Conservation (phyloP, 495 filamentous ascomycete species). For the Daldinia decipiens region DNA sequence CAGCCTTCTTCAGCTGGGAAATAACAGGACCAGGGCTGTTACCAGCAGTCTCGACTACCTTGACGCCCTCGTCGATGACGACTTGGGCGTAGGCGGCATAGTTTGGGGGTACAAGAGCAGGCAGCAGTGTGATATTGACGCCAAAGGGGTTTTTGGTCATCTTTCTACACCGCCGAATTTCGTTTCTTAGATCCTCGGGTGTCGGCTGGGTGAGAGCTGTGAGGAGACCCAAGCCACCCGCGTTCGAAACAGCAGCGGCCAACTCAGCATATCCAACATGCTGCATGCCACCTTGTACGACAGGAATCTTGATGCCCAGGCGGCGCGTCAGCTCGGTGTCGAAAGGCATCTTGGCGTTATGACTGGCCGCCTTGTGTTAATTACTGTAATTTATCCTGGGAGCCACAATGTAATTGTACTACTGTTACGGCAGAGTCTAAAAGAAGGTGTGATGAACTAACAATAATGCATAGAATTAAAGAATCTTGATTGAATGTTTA, state of each 20-base stretch:
- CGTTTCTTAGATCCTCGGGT: conserved; percentile 90
- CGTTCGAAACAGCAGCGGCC: conserved; percentile 91
- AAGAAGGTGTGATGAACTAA: neutral
- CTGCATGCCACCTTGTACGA: conserved; percentile 98
- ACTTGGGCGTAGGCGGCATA: conserved; percentile 93
- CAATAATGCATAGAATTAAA: neutral
- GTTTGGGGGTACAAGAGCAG: conserved; percentile 87
- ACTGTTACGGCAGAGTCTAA: neutral
- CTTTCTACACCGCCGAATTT: conserved; percentile 85
- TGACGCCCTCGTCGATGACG: conserved; percentile 91
- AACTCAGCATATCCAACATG: conserved; percentile 85
- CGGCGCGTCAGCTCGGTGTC: conserved; percentile 88
- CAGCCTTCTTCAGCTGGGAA: conserved; percentile 82
- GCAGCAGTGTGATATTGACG: conserved; percentile 96
- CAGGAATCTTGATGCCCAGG: conserved; percentile 89
- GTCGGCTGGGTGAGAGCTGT: conserved; percentile 95
- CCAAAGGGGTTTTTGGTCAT: conserved; percentile 92
- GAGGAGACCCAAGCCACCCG: conserved; percentile 90
- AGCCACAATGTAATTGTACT: neutral
- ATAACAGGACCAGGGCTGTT: conserved; percentile 95
- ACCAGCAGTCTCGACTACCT: conserved; percentile 95
- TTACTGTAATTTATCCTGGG: conserved; percentile 4
- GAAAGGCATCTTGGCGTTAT: conserved; percentile 77
- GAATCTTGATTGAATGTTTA: neutral
- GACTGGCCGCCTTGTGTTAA: conserved; percentile 35